phyloP scores from a whole-genome alignment of 768 basidiomycete genomes.

The Candolleomyces aberdarensis region DNA sequence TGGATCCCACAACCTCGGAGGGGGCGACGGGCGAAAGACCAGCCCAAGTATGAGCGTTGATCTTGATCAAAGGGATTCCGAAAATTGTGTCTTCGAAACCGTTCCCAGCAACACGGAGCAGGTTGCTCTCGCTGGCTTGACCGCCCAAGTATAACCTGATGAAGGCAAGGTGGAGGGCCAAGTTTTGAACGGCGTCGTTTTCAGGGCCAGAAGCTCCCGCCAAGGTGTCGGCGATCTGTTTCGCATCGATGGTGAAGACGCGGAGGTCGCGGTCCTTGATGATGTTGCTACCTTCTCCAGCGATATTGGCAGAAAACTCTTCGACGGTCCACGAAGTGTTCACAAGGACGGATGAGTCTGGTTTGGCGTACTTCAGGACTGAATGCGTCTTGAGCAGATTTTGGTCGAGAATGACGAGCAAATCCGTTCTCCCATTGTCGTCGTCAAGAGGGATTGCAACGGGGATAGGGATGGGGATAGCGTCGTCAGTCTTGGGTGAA shows the following conservation, averaged over 20 bases:
- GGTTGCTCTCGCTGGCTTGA: slow-evolving; percentile 49
- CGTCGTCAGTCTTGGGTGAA: slow-evolving; percentile 37
- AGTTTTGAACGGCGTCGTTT: slow-evolving; percentile 45
- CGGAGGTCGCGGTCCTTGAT: slow-evolving; percentile 52
- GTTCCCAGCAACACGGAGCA: slow-evolving; percentile 49
- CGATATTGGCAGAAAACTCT: slow-evolving; percentile 71
- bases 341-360: slow-evolving; percentile 69
- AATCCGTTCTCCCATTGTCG: slow-evolving; percentile 54
- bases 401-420: slow-evolving; percentile 73
- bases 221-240: slow-evolving; percentile 44
- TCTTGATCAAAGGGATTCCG: slow-evolving; percentile 46
- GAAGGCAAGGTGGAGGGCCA: slow-evolving; percentile 76
- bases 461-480: slow-evolving; percentile 49
- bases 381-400: slow-evolving; percentile 76
- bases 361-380: slow-evolving; percentile 62
- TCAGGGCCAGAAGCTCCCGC: slow-evolving; percentile 26
- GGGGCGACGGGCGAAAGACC: slow-evolving; percentile 55
- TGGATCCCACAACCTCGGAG: slow-evolving; percentile 11
- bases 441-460: slow-evolving; percentile 54
- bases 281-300: slow-evolving; percentile 41
- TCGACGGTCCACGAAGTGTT: slow-evolving; percentile 70
- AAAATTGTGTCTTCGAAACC: slow-evolving; percentile 44
- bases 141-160: slow-evolving; percentile 78
- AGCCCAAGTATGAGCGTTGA: slow-evolving; percentile 63
- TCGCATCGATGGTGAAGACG: slow-evolving; percentile 59